Evolutionary conservation across 1,284 basidiomycete genomes (phyloP), one percentile per base, ranked within the genome.

Genomic region (Trichosporon sp.): DNA sequence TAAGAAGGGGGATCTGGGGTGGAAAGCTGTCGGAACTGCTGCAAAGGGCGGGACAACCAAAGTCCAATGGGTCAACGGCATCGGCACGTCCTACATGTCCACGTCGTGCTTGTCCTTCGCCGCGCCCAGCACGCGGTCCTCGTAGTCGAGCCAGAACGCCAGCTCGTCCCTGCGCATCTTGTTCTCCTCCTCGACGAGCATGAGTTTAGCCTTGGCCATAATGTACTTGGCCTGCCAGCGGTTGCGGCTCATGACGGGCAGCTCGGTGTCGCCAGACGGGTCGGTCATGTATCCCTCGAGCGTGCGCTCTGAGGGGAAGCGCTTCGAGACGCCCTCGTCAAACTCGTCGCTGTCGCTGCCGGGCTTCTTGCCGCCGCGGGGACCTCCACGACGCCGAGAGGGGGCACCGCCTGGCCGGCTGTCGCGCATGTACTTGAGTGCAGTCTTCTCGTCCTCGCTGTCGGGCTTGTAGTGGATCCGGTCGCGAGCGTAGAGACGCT

Each of bases 131-230:
- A 63, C 29, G 21, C 60, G 62, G 32, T 59, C 59, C 63, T 70
- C 71, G 60, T 58, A 58, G 13, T 40, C 60, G 54, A 66, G 34
- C 61, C 66, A 65, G 32, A 68, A 68, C 36, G 46, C 56, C 27
- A 77, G 57, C 60, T 77, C 72, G 46, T 63, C 62, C 23, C 72
- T 59, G 60, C 77, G 68, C 75, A 78, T 76, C 54, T 62, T 63
- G 68, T 77, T 78, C 68, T 79, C 77, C 62, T 79, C 77, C 27
- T 75, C 74, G 11, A 76, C 72, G 62, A 79, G 69, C 77, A 79
- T 78, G 65, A 79, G 68, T 62, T 77, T 77, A 23, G 75, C 77
- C 65, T 79, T 79, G 44, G 73, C 73, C 71, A 77, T 74, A 19
- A 79, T 69, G 61, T 76, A 79, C 57, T 69, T 72, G 27, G 69